Conservation (phyloP, 768 basidiomycete species). For the Lentinula raphanica region DNA sequence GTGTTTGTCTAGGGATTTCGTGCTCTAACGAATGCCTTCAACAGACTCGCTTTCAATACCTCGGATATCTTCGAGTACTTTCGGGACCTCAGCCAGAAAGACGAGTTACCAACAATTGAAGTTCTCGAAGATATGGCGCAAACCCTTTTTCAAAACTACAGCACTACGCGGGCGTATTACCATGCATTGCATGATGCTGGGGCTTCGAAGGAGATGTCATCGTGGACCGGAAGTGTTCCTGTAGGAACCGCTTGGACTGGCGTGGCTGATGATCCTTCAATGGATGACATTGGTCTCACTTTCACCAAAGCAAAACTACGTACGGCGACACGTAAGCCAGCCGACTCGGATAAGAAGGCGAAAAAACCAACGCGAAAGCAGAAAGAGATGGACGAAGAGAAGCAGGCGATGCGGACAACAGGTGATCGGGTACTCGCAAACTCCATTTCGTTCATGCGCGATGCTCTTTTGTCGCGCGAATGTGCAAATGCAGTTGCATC, state of each 20-base stretch:
- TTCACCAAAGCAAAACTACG: not conserved
- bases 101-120: slow-evolving; percentile 16
- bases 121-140: slow-evolving; percentile 11
- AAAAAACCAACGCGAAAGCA: slow-evolving; percentile 1
- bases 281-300: not conserved
- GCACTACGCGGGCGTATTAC: not conserved
- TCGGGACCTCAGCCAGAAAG: slow-evolving; percentile 6
- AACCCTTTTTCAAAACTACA: slow-evolving; percentile 7
- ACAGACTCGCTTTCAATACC: slow-evolving; percentile 2
- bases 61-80: slow-evolving; percentile 18
- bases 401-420: slow-evolving; percentile 19
- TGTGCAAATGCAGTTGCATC: slow-evolving; percentile 11
- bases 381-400: not conserved
- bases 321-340: too few relatives aligned
- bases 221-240: not conserved
- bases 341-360: too few relatives aligned
- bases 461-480: slow-evolving; percentile 18
- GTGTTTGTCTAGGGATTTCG: not conserved
- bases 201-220: not conserved
- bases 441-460: slow-evolving; percentile 20
- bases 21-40: not conserved
- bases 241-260: not conserved
- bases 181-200: not conserved
- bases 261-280: too few relatives aligned
- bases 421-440: too few relatives aligned